Conservation (phyloP, 139 green algal species). For the Ulvella scutata region DNA sequence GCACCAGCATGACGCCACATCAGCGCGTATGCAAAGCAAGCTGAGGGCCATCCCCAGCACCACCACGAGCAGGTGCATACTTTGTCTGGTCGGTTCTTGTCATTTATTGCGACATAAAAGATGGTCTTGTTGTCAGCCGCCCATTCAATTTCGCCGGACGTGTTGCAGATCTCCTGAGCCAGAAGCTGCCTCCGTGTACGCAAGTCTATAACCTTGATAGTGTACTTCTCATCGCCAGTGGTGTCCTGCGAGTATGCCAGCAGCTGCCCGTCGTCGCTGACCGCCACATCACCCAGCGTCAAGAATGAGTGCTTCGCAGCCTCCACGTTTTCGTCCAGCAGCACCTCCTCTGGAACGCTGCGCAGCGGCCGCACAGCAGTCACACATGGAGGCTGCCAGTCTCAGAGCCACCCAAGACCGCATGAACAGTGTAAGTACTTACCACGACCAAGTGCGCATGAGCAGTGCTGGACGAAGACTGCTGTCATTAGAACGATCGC, state of each 20-base stretch:
- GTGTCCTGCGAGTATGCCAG: conserved; percentile 54
- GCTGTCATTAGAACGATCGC: too few relatives aligned
- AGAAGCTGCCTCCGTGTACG: not conserved
- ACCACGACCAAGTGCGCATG: too few relatives aligned
- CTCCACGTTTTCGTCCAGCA: conserved; percentile 51
- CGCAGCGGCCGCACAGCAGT: not conserved
- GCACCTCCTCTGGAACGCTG: conserved; percentile 28
- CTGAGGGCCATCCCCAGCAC: not conserved
- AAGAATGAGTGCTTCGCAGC: conserved; percentile 32
- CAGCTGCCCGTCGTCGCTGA: not conserved
- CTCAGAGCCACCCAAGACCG: too few relatives aligned
- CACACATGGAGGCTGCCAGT: too few relatives aligned
- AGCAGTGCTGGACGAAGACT: too few relatives aligned
- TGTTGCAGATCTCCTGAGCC: conserved; percentile 6
- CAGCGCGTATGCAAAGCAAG: not conserved
- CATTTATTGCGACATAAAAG: conserved; percentile 62
- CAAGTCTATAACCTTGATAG: conserved; percentile 48
- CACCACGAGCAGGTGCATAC: conserved; percentile 16
- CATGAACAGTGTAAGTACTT: too few relatives aligned
- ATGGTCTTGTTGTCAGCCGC: conserved; percentile 40
- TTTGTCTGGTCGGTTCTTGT: conserved; percentile 46
- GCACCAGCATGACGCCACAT: not conserved
- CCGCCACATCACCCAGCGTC: conserved; percentile 17
- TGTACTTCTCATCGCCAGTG: conserved; percentile 64
- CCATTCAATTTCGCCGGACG: conserved; percentile 37